Conservation (phyloP, 2,329 filamentous ascomycete genomes). For the Nigrospora sphaerica region DNA sequence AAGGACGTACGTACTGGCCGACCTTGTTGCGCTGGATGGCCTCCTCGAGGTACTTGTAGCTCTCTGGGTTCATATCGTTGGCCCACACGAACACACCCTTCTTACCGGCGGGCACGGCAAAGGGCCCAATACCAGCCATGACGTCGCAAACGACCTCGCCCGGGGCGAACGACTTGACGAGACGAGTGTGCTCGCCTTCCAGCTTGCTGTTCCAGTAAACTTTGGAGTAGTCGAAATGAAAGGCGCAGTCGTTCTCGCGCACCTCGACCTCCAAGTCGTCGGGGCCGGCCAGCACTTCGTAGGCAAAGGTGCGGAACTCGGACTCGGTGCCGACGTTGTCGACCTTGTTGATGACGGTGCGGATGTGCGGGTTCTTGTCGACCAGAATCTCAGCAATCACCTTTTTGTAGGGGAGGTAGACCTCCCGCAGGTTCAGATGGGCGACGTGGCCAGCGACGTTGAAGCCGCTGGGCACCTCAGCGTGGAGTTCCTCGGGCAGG, state of each 20-base stretch:
- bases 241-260: constrained; percentile 76
- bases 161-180: constrained; percentile 68
- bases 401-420: constrained; percentile 78
- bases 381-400: constrained; percentile 78
- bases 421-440: constrained; percentile 81
- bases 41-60: constrained; percentile 63
- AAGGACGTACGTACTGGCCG: constrained; percentile 63
- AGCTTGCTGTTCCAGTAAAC: constrained; percentile 98
- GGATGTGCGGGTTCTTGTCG: constrained; percentile 79
- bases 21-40: constrained; percentile 75
- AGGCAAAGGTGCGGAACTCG: constrained; percentile 85
- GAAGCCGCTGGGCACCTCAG: constrained; percentile 80
- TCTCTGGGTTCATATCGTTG: constrained; percentile 94
- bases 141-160: constrained; percentile 92
- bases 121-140: constrained; percentile 95
- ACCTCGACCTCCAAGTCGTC: constrained; percentile 80
- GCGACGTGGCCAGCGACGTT: constrained; percentile 86
- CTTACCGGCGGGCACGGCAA: constrained; percentile 85
- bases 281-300: constrained; percentile 77
- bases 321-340: constrained; percentile 81
- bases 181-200: constrained; percentile 77
- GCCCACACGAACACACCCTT: constrained; percentile 90
- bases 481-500: constrained; percentile 70
- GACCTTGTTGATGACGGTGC: constrained; percentile 93
- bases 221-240: constrained; percentile 88